Evolutionary conservation across 768 basidiomycete genomes (phyloP).

Genomic region (Phanerochaete sordida): DNA sequence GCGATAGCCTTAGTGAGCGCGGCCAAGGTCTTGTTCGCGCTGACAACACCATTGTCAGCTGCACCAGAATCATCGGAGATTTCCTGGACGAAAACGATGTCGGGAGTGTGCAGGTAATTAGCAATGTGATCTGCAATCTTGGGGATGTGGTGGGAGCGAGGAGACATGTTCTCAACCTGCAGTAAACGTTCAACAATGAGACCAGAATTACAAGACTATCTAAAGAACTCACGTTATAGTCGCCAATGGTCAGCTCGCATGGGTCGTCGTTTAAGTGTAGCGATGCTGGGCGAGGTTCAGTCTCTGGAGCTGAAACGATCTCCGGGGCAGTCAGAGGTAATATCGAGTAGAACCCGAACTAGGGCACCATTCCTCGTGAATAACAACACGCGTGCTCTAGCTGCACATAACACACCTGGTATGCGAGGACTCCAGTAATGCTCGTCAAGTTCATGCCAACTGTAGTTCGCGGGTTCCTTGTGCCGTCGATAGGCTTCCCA

Average conservation of each 20-base stretch:
- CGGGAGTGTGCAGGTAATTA: conserved; percentile 45
- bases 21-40: conserved; percentile 49
- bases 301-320: conserved; percentile 37
- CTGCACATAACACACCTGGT: conserved; percentile 33
- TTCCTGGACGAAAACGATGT: conserved; percentile 62
- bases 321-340: conserved; percentile 53
- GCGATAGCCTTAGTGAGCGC: conserved; percentile 48
- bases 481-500: conserved; percentile 50
- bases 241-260: conserved; percentile 50
- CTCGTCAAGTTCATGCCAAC: conserved; percentile 45
- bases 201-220: background rate
- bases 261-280: conserved; percentile 31
- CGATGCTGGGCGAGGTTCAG: conserved; percentile 35
- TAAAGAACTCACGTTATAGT: conserved; percentile 48
- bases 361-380: background rate
- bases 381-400: background rate
- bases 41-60: conserved; percentile 49
- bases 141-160: conserved; percentile 44
- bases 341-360: conserved; percentile 50
- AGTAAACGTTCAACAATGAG: background rate
- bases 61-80: conserved; percentile 58
- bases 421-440: conserved; percentile 53
- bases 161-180: conserved; percentile 55
- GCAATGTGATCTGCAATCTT: conserved; percentile 52
- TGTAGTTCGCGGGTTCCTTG: conserved; percentile 44